phyloP scores from a whole-genome alignment of 176 grass and related monocot genomes.

The Neostapfia colusana region DNA sequence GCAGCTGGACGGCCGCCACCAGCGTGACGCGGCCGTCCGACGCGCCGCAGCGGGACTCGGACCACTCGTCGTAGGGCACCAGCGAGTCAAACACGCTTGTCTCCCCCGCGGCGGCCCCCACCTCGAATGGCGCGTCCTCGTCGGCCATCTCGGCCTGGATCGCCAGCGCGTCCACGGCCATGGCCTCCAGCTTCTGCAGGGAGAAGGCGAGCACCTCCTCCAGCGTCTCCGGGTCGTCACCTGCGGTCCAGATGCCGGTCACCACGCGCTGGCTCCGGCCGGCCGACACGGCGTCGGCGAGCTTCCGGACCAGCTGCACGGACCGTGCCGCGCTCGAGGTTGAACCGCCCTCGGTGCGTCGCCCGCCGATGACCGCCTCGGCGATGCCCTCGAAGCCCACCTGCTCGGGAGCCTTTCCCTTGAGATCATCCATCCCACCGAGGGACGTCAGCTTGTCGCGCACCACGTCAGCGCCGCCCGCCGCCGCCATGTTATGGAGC shows the following conservation, averaged over 20 bases:
- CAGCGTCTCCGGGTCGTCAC: slow-evolving; percentile 56
- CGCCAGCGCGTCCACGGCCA: slow-evolving; percentile 80
- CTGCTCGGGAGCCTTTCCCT: slow-evolving; percentile 73
- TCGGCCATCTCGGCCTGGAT: slow-evolving; percentile 68
- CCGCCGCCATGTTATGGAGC: slow-evolving; percentile 67
- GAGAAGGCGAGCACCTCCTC: slow-evolving; percentile 78
- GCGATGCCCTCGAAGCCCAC: slow-evolving; percentile 89
- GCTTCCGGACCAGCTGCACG: slow-evolving; percentile 53
- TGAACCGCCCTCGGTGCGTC: slow-evolving; percentile 66
- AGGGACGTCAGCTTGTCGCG: slow-evolving; percentile 51
- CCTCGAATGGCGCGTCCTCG: slow-evolving; percentile 73
- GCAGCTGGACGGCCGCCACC: slow-evolving; percentile 62
- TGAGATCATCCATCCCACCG: slow-evolving; percentile 62
- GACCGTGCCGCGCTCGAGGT: slow-evolving; percentile 65
- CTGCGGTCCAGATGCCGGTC: slow-evolving; percentile 69
- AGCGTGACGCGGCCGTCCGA: slow-evolving; percentile 39
- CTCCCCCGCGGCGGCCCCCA: slow-evolving; percentile 31
- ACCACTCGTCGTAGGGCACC: slow-evolving; percentile 53
- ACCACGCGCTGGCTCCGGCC: slow-evolving; percentile 69
- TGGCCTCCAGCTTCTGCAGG: slow-evolving; percentile 84
- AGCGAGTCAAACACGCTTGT: slow-evolving; percentile 50
- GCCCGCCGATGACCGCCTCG: slow-evolving; percentile 67
- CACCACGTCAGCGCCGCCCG: slow-evolving; percentile 49
- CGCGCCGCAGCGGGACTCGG: neutral
- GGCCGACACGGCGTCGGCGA: slow-evolving; percentile 50